These are phyloP conservation scores for Fusarium sp. DNA, from an alignment of 2,329 filamentous ascomycete genomes.

Conservation along the genomic window DNA sequence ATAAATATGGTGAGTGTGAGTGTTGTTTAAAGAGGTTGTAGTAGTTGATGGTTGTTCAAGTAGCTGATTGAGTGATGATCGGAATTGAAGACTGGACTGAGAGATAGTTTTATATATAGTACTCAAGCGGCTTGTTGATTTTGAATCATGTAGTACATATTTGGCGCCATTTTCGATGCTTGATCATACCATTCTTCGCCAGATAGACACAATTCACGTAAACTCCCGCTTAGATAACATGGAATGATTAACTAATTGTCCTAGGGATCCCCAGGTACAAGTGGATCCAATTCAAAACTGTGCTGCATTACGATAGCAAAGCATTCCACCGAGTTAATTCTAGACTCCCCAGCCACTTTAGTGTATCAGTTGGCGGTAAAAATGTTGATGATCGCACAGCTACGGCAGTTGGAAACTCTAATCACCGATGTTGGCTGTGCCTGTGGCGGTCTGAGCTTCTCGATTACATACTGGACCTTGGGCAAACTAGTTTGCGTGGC, in stretches of 20 bases:
- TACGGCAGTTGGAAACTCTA: not conserved
- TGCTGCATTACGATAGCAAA: not conserved
- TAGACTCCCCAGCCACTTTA: not conserved
- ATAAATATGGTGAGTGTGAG: not conserved
- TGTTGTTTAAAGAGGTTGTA: not conserved
- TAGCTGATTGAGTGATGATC: not conserved
- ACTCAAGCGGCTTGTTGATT: not conserved
- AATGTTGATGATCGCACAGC: too few relatives aligned
- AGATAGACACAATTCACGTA: not conserved
- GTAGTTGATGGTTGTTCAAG: not conserved
- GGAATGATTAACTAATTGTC: not conserved
- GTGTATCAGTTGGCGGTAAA: too few relatives aligned
- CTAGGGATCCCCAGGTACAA: not conserved
- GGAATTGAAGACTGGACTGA: not conserved
- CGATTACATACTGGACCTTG: too few relatives aligned
- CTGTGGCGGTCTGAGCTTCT: not conserved
- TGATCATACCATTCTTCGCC: conserved; percentile 8
- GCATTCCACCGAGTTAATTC: not conserved
- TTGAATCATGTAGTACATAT: not conserved
- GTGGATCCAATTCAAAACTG: not conserved
- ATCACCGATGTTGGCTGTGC: not conserved
- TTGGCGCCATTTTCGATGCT: not conserved
- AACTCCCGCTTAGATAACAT: conserved; percentile 11
- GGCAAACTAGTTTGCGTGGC: too few relatives aligned
- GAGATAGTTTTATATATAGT: conserved; percentile 7